phyloP scores from a whole-genome alignment of 1,284 basidiomycete species.

The Macrocystidia cucumis region DNA sequence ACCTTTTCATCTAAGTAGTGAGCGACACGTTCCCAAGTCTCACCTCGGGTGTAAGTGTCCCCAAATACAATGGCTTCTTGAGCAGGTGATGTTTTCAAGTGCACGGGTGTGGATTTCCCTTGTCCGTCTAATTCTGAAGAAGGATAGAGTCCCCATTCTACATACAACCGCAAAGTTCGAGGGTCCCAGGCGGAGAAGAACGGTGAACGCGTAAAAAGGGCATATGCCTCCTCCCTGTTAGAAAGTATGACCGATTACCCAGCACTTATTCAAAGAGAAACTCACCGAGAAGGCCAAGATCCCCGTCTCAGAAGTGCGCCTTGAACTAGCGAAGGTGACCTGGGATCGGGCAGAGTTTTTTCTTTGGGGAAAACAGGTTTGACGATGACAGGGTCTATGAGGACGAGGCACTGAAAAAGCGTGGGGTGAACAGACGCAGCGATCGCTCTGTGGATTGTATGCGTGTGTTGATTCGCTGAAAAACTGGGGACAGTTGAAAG shows the following conservation, averaged over 20 bases:
- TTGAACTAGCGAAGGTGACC: slow-evolving; percentile 16
- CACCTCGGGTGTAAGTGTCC: slow-evolving; percentile 13
- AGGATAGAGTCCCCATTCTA: slow-evolving; percentile 55
- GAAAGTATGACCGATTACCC: background rate
- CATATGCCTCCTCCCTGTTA: slow-evolving; percentile 53
- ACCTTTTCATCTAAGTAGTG: slow-evolving; percentile 15
- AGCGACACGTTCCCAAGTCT: slow-evolving; percentile 13
- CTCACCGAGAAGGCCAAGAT: slow-evolving; percentile 55
- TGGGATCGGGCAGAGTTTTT: slow-evolving; percentile 5
- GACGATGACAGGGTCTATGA: slow-evolving; percentile 76
- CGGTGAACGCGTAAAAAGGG: slow-evolving; percentile 41
- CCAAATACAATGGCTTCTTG: slow-evolving; percentile 17
- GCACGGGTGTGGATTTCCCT: slow-evolving; percentile 29
- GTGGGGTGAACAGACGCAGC: slow-evolving; percentile 56
- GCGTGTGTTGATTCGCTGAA: slow-evolving; percentile 4
- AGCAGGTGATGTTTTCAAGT: slow-evolving; percentile 50
- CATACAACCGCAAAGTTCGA: slow-evolving; percentile 57
- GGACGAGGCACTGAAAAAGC: slow-evolving; percentile 66
- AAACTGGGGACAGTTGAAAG: background rate
- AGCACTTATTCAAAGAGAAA: slow-evolving; percentile 7
- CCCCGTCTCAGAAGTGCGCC: slow-evolving; percentile 59
- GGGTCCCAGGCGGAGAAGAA: slow-evolving; percentile 78
- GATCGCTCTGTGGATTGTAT: slow-evolving; percentile 32
- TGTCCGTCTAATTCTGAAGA: slow-evolving; percentile 16
- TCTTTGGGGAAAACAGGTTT: slow-evolving; percentile 16